A percentile compares a stretch with the other conserved stretches of the same genome.
phyloP scores from a whole-genome alignment of 1,284 basidiomycete genomes.

The Fomitopsis betulina region DNA sequence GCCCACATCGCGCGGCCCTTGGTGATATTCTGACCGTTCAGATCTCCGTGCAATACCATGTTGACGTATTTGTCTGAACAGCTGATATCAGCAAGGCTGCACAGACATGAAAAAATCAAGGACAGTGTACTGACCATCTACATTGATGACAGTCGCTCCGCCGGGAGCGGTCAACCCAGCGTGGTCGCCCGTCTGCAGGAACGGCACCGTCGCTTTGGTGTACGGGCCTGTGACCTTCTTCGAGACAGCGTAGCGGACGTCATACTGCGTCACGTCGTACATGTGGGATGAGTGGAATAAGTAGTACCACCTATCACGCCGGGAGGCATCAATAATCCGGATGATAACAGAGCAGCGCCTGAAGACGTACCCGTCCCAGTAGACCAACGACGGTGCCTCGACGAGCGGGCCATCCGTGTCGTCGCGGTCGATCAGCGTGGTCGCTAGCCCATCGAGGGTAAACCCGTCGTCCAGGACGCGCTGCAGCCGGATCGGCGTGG shows the following conservation, averaged over 20 bases:
- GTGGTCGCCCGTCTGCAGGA: slow-evolving; percentile 2
- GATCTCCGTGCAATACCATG: slow-evolving; percentile 5
- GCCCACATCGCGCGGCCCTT: slow-evolving; percentile 5
- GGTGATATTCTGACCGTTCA: slow-evolving; percentile 1
- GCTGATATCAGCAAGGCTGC: too few species aligned
- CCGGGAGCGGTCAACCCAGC: slow-evolving; percentile 2
- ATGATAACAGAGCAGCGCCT: too few species aligned
- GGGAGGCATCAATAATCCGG: background rate
- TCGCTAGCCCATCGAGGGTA: slow-evolving; percentile 8
- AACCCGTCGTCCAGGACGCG: slow-evolving; percentile 20
- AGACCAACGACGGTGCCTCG: slow-evolving; percentile 15
- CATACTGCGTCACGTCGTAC: slow-evolving; percentile 17
- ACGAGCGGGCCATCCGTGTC: slow-evolving; percentile 19
- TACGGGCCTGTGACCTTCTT: slow-evolving; percentile 18
- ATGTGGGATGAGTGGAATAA: slow-evolving; percentile 19
- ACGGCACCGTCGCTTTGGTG: slow-evolving; percentile 12
- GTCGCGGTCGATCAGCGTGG: slow-evolving; percentile 14
- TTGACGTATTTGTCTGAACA: slow-evolving; percentile 2
- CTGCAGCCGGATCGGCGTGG: slow-evolving; percentile 3
- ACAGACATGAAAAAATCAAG: background rate
- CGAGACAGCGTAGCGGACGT: slow-evolving; percentile 20
- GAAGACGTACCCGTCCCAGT: slow-evolving; percentile 2
- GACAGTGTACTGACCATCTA: background rate
- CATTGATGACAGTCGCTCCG: slow-evolving; percentile 5
- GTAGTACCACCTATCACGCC: slow-evolving; percentile 6